Conservation (phyloP, 805 yeast genomes). For the Candida sonorensis region DNA sequence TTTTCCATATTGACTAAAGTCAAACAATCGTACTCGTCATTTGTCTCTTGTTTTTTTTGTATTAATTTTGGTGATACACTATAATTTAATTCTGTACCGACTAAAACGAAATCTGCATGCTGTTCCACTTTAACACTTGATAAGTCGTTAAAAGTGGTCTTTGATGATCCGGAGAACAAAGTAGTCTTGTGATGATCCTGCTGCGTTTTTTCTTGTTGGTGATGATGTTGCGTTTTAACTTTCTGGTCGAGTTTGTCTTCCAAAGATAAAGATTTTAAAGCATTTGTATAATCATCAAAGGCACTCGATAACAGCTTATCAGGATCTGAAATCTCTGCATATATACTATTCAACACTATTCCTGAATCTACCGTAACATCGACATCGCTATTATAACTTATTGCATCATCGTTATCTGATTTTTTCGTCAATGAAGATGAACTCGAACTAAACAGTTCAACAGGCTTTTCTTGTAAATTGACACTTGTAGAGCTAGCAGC, state of each 20-base stretch:
- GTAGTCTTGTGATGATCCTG: too few species aligned
- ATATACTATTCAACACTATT: conserved; percentile 9
- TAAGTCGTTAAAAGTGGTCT: too few species aligned
- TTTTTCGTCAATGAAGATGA: too few species aligned
- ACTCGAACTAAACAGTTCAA: conserved; percentile 2
- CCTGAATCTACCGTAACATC: conserved; percentile 15
- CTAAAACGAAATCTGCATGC: conserved; percentile 6
- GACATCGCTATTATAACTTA: conserved; percentile 2
- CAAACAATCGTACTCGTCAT: conserved; percentile 1
- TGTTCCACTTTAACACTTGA: conserved; percentile 2
- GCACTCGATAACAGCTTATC: conserved; percentile 16
- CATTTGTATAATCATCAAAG: conserved; percentile 19
- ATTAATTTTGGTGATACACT: neutral
- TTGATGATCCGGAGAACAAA: too few species aligned
- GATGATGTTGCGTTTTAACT: too few species aligned
- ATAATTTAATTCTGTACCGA: conserved; percentile 8
- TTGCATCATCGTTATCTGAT: conserved; percentile 1
- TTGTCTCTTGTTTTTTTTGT: neutral
- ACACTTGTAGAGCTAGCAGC: too few species aligned
- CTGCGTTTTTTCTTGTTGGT: too few species aligned
- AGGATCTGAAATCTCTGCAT: conserved; percentile 13
- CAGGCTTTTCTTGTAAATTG: too few species aligned
- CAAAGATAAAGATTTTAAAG: conserved; percentile 7
- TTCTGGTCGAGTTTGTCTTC: too few species aligned
- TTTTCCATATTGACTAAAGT: conserved; percentile 2